Evolutionary conservation across 2,329 filamentous ascomycete species (phyloP).

Genomic region (Paecilomyces dactylethromorphus): DNA sequence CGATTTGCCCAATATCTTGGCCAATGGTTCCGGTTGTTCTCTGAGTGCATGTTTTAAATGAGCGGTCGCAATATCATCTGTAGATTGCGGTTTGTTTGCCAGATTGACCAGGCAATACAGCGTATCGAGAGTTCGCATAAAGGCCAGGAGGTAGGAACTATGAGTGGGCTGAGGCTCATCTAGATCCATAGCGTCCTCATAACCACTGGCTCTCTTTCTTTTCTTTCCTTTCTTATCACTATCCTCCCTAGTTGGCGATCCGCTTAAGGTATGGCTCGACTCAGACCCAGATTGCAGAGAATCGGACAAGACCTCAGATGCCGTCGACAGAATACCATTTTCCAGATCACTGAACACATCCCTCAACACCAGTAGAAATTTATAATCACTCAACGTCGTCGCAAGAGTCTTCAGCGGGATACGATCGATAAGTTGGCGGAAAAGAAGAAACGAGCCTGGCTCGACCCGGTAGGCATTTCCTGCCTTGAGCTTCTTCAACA

Average conservation of each 20-base stretch:
- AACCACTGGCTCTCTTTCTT: constrained; percentile 25
- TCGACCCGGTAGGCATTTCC: constrained; percentile 37
- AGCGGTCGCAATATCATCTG: constrained; percentile 25
- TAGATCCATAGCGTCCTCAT: constrained; percentile 21
- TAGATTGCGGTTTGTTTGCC: constrained; percentile 17
- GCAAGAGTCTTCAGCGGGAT: constrained; percentile 65
- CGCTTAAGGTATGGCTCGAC: constrained; percentile 27
- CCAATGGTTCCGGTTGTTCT: constrained; percentile 26
- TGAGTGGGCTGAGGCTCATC: constrained; percentile 23
- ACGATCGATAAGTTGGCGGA: constrained; percentile 61
- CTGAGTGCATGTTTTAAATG: constrained; percentile 35
- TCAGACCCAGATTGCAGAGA: constrained; percentile 24
- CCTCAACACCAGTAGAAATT: constrained; percentile 61
- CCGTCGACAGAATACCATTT: constrained; percentile 19
- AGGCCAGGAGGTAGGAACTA: constrained; percentile 25
- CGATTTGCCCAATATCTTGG: constrained; percentile 29
- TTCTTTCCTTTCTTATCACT: constrained; percentile 26
- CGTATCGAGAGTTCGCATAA: constrained; percentile 27
- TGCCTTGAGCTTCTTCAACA: constrained; percentile 53
- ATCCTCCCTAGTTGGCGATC: constrained; percentile 16
- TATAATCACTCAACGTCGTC: constrained; percentile 62
- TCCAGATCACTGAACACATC: constrained; percentile 55
- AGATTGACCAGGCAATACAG: constrained; percentile 24
- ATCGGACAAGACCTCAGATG: constrained; percentile 5
- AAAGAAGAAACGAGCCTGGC: constrained; percentile 44